A percentile compares a stretch with the other conserved stretches of the same genome.
Conservation (phyloP, 139 green algal species). For the Haematococcus sp. region DNA sequence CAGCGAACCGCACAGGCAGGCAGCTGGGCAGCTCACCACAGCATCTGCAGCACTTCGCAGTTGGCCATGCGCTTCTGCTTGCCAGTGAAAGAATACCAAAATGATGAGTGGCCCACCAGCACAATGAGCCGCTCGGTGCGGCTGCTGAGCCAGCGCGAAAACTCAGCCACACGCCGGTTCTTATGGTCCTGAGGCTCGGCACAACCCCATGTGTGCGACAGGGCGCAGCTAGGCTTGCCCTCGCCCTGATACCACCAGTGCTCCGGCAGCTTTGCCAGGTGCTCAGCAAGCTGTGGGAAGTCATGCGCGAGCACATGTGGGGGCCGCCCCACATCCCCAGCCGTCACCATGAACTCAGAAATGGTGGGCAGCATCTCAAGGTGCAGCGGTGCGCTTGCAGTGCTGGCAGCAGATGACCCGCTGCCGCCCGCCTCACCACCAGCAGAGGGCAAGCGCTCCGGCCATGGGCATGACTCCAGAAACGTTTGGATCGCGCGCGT, state of each 20-base stretch:
- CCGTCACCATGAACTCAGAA: conserved; percentile 25
- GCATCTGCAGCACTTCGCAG: conserved; percentile 10
- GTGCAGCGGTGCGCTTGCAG: not conserved
- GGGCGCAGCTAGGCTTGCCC: not conserved
- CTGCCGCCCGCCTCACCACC: no score
- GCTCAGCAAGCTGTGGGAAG: conserved; percentile 19
- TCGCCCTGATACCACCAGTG: conserved; percentile 4
- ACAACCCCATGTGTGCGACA: not conserved
- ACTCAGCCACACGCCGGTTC: conserved; percentile 4
- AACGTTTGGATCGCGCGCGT: conserved; percentile 34
- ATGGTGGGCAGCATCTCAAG: conserved; percentile 11
- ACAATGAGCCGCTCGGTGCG: conserved; percentile 21
- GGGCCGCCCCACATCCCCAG: conserved; percentile 26
- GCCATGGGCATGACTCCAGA: conserved; percentile 20
- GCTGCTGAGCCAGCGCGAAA: conserved; percentile 2
- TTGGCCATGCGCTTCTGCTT: conserved; percentile 7
- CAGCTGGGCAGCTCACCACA: not conserved
- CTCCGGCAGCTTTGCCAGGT: conserved; percentile 2
- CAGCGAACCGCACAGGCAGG: no score
- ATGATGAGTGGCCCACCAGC: conserved; percentile 25
- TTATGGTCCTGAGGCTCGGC: not conserved
- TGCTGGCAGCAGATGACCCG: not conserved
- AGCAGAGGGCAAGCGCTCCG: conserved; percentile 6
- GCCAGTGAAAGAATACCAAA: conserved; percentile 16
- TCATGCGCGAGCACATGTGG: conserved; percentile 4